A percentile compares a stretch with the other conserved stretches of the same genome.
phyloP scores from a whole-genome alignment of 768 basidiomycete species.

The Mycena venus region DNA sequence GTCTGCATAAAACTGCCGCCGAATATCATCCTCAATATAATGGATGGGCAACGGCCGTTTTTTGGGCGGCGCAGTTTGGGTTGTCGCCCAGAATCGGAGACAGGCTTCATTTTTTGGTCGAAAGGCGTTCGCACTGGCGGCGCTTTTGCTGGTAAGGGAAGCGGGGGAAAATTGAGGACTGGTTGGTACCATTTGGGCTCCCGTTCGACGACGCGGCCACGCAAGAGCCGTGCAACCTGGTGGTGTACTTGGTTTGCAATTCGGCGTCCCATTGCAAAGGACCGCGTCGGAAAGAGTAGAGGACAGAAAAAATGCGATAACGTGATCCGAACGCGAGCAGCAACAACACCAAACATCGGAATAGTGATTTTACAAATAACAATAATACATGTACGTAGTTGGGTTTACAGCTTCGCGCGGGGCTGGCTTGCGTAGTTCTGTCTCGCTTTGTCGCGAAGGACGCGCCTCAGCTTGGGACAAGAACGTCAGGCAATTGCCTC shows the following conservation, averaged over 20 bases:
- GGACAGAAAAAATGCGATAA: constrained; percentile 1
- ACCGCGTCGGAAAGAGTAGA: background rate
- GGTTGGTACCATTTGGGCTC: constrained; percentile 89
- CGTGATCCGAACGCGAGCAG: background rate
- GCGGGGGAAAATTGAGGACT: constrained; percentile 89
- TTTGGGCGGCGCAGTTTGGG: constrained; percentile 54
- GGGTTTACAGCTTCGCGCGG: constrained; percentile 15
- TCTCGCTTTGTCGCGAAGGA: constrained; percentile 66
- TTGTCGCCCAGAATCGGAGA: constrained; percentile 26
- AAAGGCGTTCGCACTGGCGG: constrained; percentile 69
- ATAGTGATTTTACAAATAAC: background rate
- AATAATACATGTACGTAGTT: constrained; percentile 1
- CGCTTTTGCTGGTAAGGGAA: constrained; percentile 84
- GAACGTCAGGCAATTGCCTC: background rate
- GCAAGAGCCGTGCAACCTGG: constrained; percentile 85
- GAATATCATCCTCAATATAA: constrained; percentile 88
- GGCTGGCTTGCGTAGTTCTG: background rate
- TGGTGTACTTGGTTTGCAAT: constrained; percentile 92
- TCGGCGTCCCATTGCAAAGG: constrained; percentile 75
- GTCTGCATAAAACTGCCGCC: constrained; percentile 93
- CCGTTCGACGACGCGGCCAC: constrained; percentile 68
- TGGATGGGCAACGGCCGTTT: constrained; percentile 70
- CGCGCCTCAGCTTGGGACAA: constrained; percentile 56
- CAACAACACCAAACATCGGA: background rate
- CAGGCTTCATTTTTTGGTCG: constrained; percentile 55